Evolutionary conservation across 371 early-diverging fungal genomes (phyloP).

Genomic region (Conidiobolus coronatus): DNA sequence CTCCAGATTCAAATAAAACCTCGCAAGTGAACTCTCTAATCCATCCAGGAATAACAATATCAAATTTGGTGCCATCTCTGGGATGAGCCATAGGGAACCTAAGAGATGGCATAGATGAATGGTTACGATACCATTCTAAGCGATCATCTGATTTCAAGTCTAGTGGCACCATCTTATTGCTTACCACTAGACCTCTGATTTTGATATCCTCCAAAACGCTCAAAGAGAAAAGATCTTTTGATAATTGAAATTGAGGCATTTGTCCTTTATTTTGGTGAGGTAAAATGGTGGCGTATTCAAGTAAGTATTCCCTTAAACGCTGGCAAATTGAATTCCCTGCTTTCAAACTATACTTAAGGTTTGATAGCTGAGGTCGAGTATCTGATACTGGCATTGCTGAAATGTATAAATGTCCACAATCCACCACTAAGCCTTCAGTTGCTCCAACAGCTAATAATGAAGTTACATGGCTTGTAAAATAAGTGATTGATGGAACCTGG

Average conservation of each 20-base stretch:
- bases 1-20: slow-evolving; percentile 48
- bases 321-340: too few relatives aligned
- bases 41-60: slow-evolving; percentile 61
- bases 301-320: too few relatives aligned
- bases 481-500: slow-evolving; percentile 56
- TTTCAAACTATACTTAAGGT: too few relatives aligned
- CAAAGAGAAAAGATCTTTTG: slow-evolving; percentile 16
- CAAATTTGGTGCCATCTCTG: slow-evolving; percentile 11
- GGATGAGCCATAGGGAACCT: slow-evolving; percentile 15
- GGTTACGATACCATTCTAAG: slow-evolving; percentile 6
- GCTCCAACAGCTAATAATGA: slow-evolving; percentile 57
- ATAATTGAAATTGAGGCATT: slow-evolving; percentile 10
- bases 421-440: slow-evolving; percentile 58
- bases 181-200: slow-evolving; percentile 37
- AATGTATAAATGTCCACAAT: slow-evolving; percentile 55
- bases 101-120: slow-evolving; percentile 16
- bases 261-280: slow-evolving; percentile 16
- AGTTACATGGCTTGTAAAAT: slow-evolving; percentile 45
- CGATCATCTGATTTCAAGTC: neutral
- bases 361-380: too few relatives aligned
- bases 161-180: slow-evolving; percentile 14
- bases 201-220: slow-evolving; percentile 44
- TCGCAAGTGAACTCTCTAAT: slow-evolving; percentile 62
- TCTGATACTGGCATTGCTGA: slow-evolving; percentile 43
- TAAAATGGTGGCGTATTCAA: slow-evolving; percentile 15